Base-by-base conservation (phyloP, 2,329 filamentous ascomycete species). In the Apiospora arundinis region DNA sequence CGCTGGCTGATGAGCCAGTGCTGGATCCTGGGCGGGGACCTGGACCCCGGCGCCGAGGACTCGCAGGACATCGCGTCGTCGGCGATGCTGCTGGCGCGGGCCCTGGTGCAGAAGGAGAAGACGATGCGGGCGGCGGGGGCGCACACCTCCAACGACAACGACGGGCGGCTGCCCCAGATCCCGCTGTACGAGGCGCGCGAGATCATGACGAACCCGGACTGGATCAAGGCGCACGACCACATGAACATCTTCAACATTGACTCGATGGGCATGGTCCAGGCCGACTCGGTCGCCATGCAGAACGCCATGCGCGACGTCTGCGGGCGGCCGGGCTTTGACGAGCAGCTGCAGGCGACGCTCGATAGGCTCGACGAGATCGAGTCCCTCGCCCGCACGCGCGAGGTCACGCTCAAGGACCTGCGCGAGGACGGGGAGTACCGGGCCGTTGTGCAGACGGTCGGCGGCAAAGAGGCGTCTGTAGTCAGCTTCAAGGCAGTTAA, bases 1-100 rank as follows among this genome's bases (percentile, higher is more conserved):
- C 91, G 88, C n/a, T 94, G 92, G 91, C 92, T 94, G 74, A 83
- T 93, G 11, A 93, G 92, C 81, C 90, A 92, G 78, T 93, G 92
- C 82, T 92, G 91, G 87, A 92, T 93, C 72, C 86, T 94, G 4
- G 92, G 92, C 14, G 83, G 83, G 69, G 91, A 92, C 73, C 93
- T 93, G 87, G 90, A 92, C 76, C 89, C 91, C 79, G 89, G 91
- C 74, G 90, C 90, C 69, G 91, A 91, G 87, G 88, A 91, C 74
- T 88, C 91, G 78, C 90, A 89, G 74, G 89, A 89, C 72, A 86
- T 87, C 74, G 69, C 82, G 77, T 86, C 86, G 11, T 87, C 87
- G 7, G 88, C 88, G 9, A 89, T 89, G 86, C 85, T 90, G 7
- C 81, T 90, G 1, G 88, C 88, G n/a, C 86, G 87, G 74, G 86